These are phyloP conservation scores for Talaromyces sp. DNA, from an alignment of 2,329 filamentous ascomycete genomes.

Conservation along the genomic window DNA sequence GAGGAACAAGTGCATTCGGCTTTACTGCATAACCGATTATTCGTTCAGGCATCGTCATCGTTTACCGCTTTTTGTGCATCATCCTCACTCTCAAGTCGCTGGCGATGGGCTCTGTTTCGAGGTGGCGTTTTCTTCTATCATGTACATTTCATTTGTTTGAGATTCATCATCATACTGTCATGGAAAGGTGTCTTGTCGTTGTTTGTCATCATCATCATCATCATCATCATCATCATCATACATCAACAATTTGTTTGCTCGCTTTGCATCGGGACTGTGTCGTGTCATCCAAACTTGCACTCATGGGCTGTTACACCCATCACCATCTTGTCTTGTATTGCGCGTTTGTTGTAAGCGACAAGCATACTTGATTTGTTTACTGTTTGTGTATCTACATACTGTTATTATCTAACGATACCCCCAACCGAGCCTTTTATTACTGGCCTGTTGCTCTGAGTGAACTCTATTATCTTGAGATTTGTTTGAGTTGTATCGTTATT, in stretches of 20 bases:
- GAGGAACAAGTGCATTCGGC: background rate
- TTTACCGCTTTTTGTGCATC: background rate
- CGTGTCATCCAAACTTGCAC: background rate
- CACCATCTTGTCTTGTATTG: background rate
- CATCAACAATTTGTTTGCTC: background rate
- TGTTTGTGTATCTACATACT: background rate
- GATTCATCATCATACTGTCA: conserved; percentile 6
- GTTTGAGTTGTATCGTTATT: background rate
- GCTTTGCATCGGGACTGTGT: conserved; percentile 6
- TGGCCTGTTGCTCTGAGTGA: background rate
- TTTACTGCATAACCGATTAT: conserved; percentile 4
- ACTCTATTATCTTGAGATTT: background rate
- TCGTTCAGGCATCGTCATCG: background rate
- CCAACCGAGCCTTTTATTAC: background rate
- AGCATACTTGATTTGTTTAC: background rate
- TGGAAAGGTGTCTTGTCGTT: conserved; percentile 7
- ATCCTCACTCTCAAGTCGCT: conserved; percentile 6
- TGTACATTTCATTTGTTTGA: conserved; percentile 8
- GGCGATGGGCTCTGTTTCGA: conserved; percentile 1
- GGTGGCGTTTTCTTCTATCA: conserved; percentile 4
- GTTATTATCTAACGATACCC: conserved; percentile 1
- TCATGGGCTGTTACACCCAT: background rate
- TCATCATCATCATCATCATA: background rate
- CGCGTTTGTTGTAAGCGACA: background rate
- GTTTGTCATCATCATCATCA: background rate